A percentile compares a stretch with the other conserved stretches of the same genome.
These are phyloP conservation scores for Limonomyces culmigenus DNA, from an alignment of 1,284 basidiomycete genomes.

Conservation along the genomic window DNA sequence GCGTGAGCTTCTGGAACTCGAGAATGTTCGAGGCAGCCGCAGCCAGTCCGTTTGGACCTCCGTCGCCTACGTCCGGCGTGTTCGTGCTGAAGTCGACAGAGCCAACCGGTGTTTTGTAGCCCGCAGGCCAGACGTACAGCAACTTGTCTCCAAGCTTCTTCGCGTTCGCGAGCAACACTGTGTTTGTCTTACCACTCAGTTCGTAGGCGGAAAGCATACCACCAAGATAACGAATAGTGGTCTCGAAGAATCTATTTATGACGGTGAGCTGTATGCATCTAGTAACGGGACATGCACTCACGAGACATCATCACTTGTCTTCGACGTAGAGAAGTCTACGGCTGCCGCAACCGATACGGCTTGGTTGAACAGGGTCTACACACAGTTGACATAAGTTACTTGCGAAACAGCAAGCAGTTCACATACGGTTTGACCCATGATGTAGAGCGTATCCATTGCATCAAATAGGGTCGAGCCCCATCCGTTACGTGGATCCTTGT, in stretches of 20 bases:
- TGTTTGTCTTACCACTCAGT: slow-evolving; percentile 43
- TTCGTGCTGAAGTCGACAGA: slow-evolving; percentile 36
- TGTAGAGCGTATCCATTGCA: slow-evolving; percentile 41
- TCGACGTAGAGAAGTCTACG: slow-evolving; percentile 38
- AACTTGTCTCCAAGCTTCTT: slow-evolving; percentile 59
- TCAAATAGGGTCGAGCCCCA: slow-evolving; percentile 59
- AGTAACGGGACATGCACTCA: slow-evolving; percentile 9
- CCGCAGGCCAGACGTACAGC: slow-evolving; percentile 34
- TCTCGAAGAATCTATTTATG: slow-evolving; percentile 61
- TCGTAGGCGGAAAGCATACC: slow-evolving; percentile 71
- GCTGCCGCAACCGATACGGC: slow-evolving; percentile 29
- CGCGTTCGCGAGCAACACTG: slow-evolving; percentile 42
- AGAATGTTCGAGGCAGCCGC: no score
- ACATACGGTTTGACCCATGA: no score
- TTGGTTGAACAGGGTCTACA: slow-evolving; percentile 37
- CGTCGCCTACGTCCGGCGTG: no score
- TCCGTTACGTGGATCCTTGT: slow-evolving; percentile 41
- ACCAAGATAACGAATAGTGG: slow-evolving; percentile 71
- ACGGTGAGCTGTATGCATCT: no score
- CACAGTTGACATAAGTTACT: neutral
- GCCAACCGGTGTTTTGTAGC: slow-evolving; percentile 35
- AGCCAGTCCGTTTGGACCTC: no score
- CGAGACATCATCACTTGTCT: slow-evolving; percentile 36
- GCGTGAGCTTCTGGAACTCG: no score
- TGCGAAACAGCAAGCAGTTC: no score